phyloP scores from a whole-genome alignment of 805 yeast genomes.

The Brettanomyces custersianus region DNA sequence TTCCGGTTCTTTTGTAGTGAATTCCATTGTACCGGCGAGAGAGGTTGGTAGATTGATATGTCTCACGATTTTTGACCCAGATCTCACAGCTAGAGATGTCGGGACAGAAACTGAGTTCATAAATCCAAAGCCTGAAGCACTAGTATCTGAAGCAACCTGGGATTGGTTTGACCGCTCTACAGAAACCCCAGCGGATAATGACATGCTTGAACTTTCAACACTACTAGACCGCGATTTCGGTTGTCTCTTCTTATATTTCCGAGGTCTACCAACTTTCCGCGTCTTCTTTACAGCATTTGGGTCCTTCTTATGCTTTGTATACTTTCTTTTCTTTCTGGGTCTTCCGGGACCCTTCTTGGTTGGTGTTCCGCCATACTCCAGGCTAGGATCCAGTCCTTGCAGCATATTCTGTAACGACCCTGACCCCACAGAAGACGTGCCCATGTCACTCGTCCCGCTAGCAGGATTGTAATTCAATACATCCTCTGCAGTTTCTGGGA shows the following conservation, averaged over 20 bases:
- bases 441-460: neutral
- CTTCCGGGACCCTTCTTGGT: neutral
- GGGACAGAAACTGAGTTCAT: neutral
- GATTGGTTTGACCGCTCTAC: neutral
- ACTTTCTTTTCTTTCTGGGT: slow-evolving; percentile 2
- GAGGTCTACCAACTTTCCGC: neutral
- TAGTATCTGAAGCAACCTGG: neutral
- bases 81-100: neutral
- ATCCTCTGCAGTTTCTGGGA: neutral
- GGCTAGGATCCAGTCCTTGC: too few relatives aligned
- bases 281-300: slow-evolving; percentile 1
- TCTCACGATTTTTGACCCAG: neutral
- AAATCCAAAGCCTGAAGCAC: neutral
- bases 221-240: neutral
- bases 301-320: slow-evolving; percentile 1
- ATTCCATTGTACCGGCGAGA: neutral
- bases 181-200: neutral
- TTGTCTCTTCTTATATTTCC: neutral
- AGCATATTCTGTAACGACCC: too few relatives aligned
- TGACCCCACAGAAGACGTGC: too few relatives aligned
- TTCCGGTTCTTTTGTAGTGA: neutral
- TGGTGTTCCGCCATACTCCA: too few relatives aligned
- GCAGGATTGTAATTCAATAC: neutral
- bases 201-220: neutral
- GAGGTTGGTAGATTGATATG: neutral